These are phyloP conservation scores for Raffaelea arxii DNA, from an alignment of 2,329 filamentous ascomycete species.

Conservation along the genomic window DNA sequence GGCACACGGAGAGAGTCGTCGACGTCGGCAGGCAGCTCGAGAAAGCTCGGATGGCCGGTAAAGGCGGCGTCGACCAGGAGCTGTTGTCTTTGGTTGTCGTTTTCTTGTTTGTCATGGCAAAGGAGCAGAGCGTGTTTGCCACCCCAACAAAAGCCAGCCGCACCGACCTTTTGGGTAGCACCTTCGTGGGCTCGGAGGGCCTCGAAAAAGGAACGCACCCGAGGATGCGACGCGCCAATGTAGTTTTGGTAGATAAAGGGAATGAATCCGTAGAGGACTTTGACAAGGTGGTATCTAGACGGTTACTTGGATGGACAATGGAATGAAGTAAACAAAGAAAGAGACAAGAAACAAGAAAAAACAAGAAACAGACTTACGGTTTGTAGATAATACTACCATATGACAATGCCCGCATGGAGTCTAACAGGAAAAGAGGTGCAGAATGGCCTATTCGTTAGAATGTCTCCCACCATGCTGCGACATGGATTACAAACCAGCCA, in stretches of 20 bases:
- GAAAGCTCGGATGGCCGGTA: constrained; percentile 40
- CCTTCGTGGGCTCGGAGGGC: constrained; percentile 24
- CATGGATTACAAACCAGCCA: constrained; percentile 22
- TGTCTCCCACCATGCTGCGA: not conserved
- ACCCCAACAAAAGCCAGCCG: constrained; percentile 55
- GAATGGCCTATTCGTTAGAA: constrained; percentile 15
- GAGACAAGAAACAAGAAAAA: not conserved
- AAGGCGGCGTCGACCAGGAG: constrained; percentile 41
- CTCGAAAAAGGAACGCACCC: constrained; percentile 26
- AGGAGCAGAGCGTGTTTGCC: constrained; percentile 45
- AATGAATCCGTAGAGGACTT: constrained; percentile 16
- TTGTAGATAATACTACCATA: constrained; percentile 17
- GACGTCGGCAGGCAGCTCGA: constrained; percentile 37
- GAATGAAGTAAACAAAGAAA: not conserved
- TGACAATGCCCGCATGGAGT: constrained; percentile 17
- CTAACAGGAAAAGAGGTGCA: constrained; percentile 21
- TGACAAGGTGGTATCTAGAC: constrained; percentile 17
- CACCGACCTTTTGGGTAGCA: constrained; percentile 29
- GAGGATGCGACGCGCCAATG: constrained; percentile 20
- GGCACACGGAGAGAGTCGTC: constrained; percentile 34
- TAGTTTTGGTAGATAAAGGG: constrained; percentile 23
- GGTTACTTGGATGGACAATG: no score
- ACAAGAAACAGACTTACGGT: constrained; percentile 15
- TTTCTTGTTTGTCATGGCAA: constrained; percentile 20
- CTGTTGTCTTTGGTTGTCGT: constrained; percentile 14